Percentiles rank a stretch among this genome's conserved stretches.
Evolutionary conservation across 2,329 filamentous ascomycete species (phyloP).

Genomic region (Paecilomyces niveus): DNA sequence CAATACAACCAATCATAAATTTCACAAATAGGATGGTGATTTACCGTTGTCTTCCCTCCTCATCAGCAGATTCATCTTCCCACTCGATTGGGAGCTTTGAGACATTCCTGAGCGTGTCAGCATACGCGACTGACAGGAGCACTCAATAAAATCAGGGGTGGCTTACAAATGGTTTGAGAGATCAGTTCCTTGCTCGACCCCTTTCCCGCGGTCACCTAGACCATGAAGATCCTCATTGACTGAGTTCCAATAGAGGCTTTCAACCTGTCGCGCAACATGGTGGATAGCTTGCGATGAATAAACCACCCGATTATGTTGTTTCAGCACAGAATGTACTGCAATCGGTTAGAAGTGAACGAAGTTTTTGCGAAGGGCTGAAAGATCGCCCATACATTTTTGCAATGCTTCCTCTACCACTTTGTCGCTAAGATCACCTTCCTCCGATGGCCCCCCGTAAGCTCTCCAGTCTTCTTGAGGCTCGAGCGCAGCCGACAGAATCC

Average conservation of each 20-base stretch:
- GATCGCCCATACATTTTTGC: slow-evolving; percentile 37
- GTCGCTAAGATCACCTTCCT: slow-evolving; percentile 40
- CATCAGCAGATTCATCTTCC: slow-evolving; percentile 20
- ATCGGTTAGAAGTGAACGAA: neutral
- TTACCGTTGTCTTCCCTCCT: slow-evolving; percentile 28
- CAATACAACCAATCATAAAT: slow-evolving; percentile 13
- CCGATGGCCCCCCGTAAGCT: slow-evolving; percentile 33
- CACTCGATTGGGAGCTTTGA: slow-evolving; percentile 30
- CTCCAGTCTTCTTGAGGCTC: slow-evolving; percentile 42
- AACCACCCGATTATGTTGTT: slow-evolving; percentile 46
- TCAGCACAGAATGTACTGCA: slow-evolving; percentile 46
- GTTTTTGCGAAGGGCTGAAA: neutral
- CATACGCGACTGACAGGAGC: neutral
- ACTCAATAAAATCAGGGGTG: neutral
- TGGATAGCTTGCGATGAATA: slow-evolving; percentile 50
- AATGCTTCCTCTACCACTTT: slow-evolving; percentile 45
- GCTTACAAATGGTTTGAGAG: slow-evolving; percentile 31
- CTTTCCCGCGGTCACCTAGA: slow-evolving; percentile 15
- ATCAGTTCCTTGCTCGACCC: slow-evolving; percentile 32
- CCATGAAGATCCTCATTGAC: slow-evolving; percentile 30
- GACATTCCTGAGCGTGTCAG: slow-evolving; percentile 27
- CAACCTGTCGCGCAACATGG: slow-evolving; percentile 50
- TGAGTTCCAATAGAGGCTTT: slow-evolving; percentile 48
- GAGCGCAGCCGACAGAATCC: slow-evolving; percentile 44
- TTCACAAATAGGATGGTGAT: neutral